Evolutionary conservation across 176 grass and related monocot species (phyloP), one percentile per base, ranked within the genome.

Genomic region (Oryza meridionalis): DNA sequence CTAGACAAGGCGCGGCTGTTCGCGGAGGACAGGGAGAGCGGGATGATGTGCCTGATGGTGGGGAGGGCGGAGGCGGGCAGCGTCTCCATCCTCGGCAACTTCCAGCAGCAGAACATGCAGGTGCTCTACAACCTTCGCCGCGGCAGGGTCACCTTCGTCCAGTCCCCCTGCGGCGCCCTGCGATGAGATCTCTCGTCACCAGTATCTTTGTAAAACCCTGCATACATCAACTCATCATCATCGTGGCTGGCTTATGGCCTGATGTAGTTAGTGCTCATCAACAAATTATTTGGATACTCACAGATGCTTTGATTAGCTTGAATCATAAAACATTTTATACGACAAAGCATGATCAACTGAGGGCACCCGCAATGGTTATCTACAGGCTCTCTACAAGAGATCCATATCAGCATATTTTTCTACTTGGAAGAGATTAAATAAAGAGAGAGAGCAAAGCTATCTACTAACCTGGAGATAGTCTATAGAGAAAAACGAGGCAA

Each of bases 31-130:
- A 71, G 50, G 65, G 37, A 40, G 53, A 64, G 81, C 17, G 68
- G 80, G 65, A 68, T 84, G 67, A 90, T 91, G 86, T 94, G 92
- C 84, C 86, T 94, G 0, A 84, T 86, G 83, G 71, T 94, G 53
- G 82, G 47, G 16, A 84, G 29, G 77, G 83, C 89, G n/a, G 26
- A 9, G 24, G 88, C 77, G 67, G 77, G 53, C 53, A 58, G 19
- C 53, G 53, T 86, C 5, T 91, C 92, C 29, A 86, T 94, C 58
- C 84, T 94, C 17, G 92, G 92, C 2, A 94, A 91, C 84, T 89
- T 78, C 86, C 89, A 91, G 82, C 92, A 91, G 70, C 92, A 94
- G 82, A 82, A 90, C 73, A 90, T 84, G 76, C 76, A 84, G 27
- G 91, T 88, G 25, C 67, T 88, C 58, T 87, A 81, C 77, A 89